phyloP scores from a whole-genome alignment of 2,329 filamentous ascomycete species.

The Botrytis fabae region DNA sequence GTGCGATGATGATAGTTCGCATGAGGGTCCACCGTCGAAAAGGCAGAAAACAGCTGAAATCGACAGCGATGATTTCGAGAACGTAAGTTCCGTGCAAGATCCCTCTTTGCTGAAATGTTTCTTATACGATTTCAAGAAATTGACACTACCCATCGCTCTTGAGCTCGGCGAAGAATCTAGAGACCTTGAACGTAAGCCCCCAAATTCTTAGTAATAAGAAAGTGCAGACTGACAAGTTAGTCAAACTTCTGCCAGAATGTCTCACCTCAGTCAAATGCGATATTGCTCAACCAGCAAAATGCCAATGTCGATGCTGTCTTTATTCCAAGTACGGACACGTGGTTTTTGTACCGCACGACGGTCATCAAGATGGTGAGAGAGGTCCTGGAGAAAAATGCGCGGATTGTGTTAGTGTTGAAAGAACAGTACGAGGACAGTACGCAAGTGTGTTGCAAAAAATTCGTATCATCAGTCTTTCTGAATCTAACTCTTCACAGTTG shows the following conservation, averaged over 20 bases:
- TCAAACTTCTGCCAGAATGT: slow-evolving; percentile 8
- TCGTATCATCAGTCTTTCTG: no score
- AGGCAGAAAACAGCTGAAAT: neutral
- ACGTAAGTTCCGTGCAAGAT: neutral
- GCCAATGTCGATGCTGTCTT: neutral
- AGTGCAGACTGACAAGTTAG: neutral
- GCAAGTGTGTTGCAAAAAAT: neutral
- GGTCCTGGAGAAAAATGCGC: neutral
- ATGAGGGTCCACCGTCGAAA: neutral
- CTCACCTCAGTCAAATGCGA: neutral
- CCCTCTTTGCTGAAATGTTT: rapidly evolving
- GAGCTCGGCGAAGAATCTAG: neutral
- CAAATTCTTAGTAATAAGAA: no score
- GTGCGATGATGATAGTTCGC: neutral
- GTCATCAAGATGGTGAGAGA: neutral
- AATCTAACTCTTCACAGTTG: neutral
- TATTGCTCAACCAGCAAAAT: slow-evolving; percentile 4
- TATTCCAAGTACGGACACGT: slow-evolving; percentile 1
- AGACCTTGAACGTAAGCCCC: neutral
- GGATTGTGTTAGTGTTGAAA: neutral
- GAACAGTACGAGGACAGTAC: neutral
- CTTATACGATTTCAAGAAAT: neutral
- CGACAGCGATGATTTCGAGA: neutral
- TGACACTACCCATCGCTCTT: neutral
- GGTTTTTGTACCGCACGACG: neutral